Percentiles rank a stretch among this genome's conserved stretches.
phyloP scores from a whole-genome alignment of 768 basidiomycete genomes.

The Tricholoma matsutake region DNA sequence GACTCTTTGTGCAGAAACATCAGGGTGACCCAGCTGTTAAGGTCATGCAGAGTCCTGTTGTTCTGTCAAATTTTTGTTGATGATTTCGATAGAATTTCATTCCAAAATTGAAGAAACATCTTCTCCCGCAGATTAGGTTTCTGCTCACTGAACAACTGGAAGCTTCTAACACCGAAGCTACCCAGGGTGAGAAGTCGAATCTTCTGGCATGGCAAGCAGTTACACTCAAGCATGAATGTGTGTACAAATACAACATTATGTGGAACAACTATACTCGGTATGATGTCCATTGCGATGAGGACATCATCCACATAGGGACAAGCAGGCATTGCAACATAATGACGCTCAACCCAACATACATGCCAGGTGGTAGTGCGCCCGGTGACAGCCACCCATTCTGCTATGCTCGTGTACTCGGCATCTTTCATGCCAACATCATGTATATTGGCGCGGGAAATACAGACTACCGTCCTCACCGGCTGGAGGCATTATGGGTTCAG shows the following conservation, averaged over 20 bases:
- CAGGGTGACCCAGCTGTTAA: too few species aligned
- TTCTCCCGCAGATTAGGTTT: background rate
- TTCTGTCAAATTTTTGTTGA: too few species aligned
- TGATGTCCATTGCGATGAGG: background rate
- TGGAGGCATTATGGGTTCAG: background rate
- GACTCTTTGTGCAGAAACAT: too few species aligned
- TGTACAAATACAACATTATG: background rate
- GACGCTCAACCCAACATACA: background rate
- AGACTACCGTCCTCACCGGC: background rate
- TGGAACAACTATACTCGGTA: background rate
- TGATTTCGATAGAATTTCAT: background rate
- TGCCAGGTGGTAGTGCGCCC: too few species aligned
- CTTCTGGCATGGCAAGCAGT: background rate
- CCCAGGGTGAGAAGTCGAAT: background rate
- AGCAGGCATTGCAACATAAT: too few species aligned
- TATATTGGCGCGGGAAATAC: background rate
- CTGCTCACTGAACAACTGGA: background rate
- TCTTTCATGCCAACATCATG: background rate
- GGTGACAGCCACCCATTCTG: background rate
- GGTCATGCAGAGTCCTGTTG: too few species aligned
- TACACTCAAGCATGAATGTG: background rate
- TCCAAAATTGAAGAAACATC: slow-evolving; percentile 1
- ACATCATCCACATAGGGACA: background rate
- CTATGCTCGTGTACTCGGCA: slow-evolving; percentile 2
- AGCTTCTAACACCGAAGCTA: background rate